Percentiles rank a stretch among this genome's conserved stretches.
These are phyloP conservation scores for Linnemannia hyalina DNA, from an alignment of 192 early-diverging fungal species.

Conservation along the genomic window DNA sequence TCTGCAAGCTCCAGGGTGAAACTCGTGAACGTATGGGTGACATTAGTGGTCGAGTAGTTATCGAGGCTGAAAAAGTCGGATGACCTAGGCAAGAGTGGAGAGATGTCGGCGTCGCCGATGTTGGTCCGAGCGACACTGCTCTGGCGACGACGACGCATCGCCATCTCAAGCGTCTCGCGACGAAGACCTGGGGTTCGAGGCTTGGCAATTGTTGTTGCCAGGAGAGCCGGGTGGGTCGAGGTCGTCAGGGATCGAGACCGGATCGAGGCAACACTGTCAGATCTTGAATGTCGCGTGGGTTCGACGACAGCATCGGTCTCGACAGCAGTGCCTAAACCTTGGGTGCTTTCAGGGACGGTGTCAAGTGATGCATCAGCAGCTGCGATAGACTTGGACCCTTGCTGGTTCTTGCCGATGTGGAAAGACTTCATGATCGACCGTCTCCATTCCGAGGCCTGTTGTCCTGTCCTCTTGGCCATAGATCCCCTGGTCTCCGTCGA, in stretches of 20 bases:
- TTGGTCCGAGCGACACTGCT: conserved; percentile 34
- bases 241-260: conserved; percentile 38
- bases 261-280: conserved; percentile 24
- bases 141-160: conserved; percentile 43
- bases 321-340: background rate
- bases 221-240: conserved; percentile 28
- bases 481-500: conserved; percentile 1
- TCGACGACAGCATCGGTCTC: conserved; percentile 26
- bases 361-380: background rate
- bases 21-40: conserved; percentile 49
- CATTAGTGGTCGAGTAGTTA: conserved; percentile 34
- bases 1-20: conserved; percentile 43
- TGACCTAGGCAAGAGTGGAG: conserved; percentile 2
- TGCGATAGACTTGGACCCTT: background rate
- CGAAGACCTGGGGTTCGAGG: conserved; percentile 14
- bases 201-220: conserved; percentile 21
- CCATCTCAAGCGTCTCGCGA: conserved; percentile 52
- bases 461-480: background rate
- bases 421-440: conserved; percentile 41
- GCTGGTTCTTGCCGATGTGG: conserved; percentile 25
- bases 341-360: background rate
- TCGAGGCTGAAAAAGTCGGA: conserved; percentile 41
- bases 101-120: conserved; percentile 7
- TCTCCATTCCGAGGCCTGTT: conserved; percentile 22
- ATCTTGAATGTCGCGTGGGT: conserved; percentile 1